A percentile compares a stretch with the other conserved stretches of the same genome.
These are phyloP conservation scores for Endocarpon pusillum DNA, from an alignment of 495 filamentous ascomycete species.

Conservation along the genomic window DNA sequence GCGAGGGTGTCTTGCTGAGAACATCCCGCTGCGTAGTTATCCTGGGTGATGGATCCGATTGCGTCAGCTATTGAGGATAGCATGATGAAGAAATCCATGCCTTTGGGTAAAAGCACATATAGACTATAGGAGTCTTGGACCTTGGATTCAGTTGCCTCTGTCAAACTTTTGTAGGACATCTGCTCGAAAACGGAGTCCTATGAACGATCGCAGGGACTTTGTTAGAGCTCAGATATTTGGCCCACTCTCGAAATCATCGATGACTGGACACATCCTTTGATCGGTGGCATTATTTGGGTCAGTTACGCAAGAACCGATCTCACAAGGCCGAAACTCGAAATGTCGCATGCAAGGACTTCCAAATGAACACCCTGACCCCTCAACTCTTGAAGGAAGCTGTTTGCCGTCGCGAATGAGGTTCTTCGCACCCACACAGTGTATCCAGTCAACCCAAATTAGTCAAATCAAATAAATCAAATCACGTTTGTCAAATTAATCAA, in stretches of 20 bases:
- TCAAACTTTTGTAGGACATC: conserved; percentile 32
- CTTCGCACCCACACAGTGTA: conserved; percentile 14
- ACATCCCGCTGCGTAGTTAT: conserved; percentile 16
- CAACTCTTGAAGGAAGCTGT: conserved; percentile 6
- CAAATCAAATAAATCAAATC: no score
- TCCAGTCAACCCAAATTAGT: conserved; percentile 11
- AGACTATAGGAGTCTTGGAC: conserved; percentile 32
- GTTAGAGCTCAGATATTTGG: conserved; percentile 8
- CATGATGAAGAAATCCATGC: conserved; percentile 26
- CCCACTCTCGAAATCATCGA: conserved; percentile 11
- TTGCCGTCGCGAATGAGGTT: conserved; percentile 9
- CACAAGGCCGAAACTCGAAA: conserved; percentile 10
- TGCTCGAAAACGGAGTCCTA: conserved; percentile 37
- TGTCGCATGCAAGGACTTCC: conserved; percentile 23
- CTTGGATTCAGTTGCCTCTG: conserved; percentile 30
- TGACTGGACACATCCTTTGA: conserved; percentile 29
- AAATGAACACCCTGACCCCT: conserved; percentile 9
- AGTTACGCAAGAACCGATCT: conserved; percentile 6
- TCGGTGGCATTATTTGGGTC: conserved; percentile 19
- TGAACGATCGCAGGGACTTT: conserved; percentile 2
- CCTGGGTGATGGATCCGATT: conserved; percentile 12
- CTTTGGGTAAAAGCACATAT: conserved; percentile 11
- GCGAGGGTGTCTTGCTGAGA: conserved; percentile 14
- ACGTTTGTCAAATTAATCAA: no score
- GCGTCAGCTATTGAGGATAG: conserved; percentile 16